A percentile compares a stretch with the other conserved stretches of the same genome.
phyloP scores from a whole-genome alignment of 257 asterid genomes.

The Euphrasia confusa region DNA sequence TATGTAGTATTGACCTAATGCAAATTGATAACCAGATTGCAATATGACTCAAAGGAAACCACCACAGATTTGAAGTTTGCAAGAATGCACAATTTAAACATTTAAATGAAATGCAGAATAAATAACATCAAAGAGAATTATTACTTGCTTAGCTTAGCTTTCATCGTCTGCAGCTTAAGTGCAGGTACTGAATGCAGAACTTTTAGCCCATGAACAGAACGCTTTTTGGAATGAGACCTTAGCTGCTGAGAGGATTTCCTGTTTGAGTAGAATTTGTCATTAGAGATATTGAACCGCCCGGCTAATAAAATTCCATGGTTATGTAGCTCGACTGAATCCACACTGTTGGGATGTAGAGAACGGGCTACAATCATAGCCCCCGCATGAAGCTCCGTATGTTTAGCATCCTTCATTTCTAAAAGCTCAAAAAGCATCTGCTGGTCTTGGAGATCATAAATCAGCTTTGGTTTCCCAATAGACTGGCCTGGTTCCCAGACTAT shows the following conservation, averaged over 20 bases:
- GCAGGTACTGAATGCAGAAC: constrained; percentile 95
- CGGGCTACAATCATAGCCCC: constrained; percentile 90
- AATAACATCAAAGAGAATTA: constrained; percentile 26
- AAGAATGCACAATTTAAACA: constrained; percentile 20
- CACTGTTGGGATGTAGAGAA: constrained; percentile 42
- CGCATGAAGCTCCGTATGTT: constrained; percentile 73
- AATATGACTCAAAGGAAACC: constrained; percentile 4
- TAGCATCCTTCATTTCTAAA: constrained; percentile 54
- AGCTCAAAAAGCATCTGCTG: constrained; percentile 97
- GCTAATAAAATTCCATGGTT: constrained; percentile 57
- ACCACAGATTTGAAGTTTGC: constrained; percentile 9
- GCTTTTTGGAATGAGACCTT: constrained; percentile 89
- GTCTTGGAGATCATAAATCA: constrained; percentile 89
- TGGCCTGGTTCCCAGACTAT: constrained; percentile 83
- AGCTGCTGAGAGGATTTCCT: constrained; percentile 92
- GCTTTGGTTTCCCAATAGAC: constrained; percentile 59
- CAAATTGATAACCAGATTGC: constrained; percentile 12
- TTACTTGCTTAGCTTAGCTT: constrained; percentile 95
- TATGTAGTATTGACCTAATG: not conserved
- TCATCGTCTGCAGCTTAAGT: constrained; percentile 91
- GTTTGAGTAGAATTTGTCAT: constrained; percentile 86
- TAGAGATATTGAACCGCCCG: constrained; percentile 84
- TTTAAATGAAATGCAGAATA: constrained; percentile 17
- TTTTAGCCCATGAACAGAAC: constrained; percentile 85
- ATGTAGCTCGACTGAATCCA: constrained; percentile 61